These are phyloP conservation scores for Chenopodium suecicum DNA, from an alignment of 148 eudicot species.

Conservation along the genomic window DNA sequence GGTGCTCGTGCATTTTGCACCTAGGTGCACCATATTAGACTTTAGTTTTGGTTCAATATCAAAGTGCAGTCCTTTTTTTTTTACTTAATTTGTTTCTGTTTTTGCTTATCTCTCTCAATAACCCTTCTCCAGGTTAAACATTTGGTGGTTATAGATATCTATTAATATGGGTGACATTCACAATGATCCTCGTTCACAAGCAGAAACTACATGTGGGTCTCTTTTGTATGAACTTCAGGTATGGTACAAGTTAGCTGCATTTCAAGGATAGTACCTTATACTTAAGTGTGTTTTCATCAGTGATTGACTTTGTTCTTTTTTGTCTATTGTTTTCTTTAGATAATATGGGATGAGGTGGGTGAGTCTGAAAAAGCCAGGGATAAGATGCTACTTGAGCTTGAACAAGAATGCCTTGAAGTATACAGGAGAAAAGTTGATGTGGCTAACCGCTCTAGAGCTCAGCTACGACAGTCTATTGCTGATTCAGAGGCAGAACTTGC, in stretches of 20 bases:
- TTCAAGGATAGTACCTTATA: neutral
- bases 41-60: neutral
- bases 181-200: conserved; percentile 35
- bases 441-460: conserved; percentile 67
- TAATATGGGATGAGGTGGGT: conserved; percentile 84
- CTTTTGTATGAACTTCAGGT: conserved; percentile 48
- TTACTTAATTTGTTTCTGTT: neutral
- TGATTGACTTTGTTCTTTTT: neutral
- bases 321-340: conserved; percentile 27
- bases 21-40: neutral
- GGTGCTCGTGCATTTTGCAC: neutral
- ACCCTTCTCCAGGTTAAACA: conserved; percentile 7
- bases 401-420: conserved; percentile 66
- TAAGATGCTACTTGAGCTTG: conserved; percentile 64
- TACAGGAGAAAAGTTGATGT: conserved; percentile 70
- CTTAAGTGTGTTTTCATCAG: neutral
- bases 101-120: neutral
- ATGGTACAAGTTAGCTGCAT: conserved; percentile 4
- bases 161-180: conserved; percentile 34
- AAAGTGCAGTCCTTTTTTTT: neutral
- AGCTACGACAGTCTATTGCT: conserved; percentile 68
- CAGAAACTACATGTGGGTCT: conserved; percentile 48
- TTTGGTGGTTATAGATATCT: conserved; percentile 12
- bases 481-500: conserved; percentile 81
- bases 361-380: conserved; percentile 66